phyloP scores from a whole-genome alignment of 2,329 filamentous ascomycete genomes.

The Penicillium sp. region DNA sequence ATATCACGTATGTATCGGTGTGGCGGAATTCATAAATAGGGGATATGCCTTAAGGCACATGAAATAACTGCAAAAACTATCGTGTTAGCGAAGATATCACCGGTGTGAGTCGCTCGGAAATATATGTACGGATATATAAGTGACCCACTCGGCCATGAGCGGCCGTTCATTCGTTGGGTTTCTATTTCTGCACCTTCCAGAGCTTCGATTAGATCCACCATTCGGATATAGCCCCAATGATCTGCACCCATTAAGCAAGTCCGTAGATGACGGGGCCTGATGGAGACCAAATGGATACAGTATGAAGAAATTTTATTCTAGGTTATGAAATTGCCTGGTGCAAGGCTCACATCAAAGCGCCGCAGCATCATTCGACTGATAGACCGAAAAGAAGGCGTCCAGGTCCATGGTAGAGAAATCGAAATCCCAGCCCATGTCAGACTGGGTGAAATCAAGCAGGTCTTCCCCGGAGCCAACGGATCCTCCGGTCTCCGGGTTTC shows the following conservation, averaged over 20 bases:
- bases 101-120: neutral
- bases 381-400: slow-evolving; percentile 32
- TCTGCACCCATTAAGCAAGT: neutral
- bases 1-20: neutral
- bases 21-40: neutral
- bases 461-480: slow-evolving; percentile 26
- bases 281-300: neutral
- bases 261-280: neutral
- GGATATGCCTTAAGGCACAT: neutral
- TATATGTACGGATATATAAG: neutral
- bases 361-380: slow-evolving; percentile 19
- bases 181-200: neutral
- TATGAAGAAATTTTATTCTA: neutral
- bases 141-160: neutral
- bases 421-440: slow-evolving; percentile 35
- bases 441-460: slow-evolving; percentile 30
- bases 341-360: neutral
- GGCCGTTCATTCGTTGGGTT: neutral
- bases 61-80: neutral
- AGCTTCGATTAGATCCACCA: neutral
- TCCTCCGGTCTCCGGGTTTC: slow-evolving; percentile 17
- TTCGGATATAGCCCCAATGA: neutral
- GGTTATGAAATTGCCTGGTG: neutral
- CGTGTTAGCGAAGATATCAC: neutral
- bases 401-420: slow-evolving; percentile 37